Base-by-base conservation (phyloP, 305 asterid genomes). In the Fraxinus velutina region DNA sequence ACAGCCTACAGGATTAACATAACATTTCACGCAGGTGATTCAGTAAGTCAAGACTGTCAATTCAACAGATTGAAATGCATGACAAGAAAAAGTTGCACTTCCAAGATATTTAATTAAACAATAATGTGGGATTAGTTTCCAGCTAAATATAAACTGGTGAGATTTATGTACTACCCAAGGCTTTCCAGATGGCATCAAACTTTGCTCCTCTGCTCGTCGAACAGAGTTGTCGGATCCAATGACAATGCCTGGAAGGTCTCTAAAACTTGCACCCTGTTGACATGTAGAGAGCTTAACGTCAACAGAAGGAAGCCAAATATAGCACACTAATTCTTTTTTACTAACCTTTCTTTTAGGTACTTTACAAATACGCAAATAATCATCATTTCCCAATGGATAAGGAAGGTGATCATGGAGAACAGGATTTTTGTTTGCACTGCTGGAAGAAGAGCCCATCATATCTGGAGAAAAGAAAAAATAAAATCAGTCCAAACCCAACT, bases 221-320 rank as follows among this genome's bases (percentile, higher is more conserved):
- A 77, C 89, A 29, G 76, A 93, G 86, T 91, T 93, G 85, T 88
- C 87, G 24, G 79, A 27, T 79, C 92, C 92, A 72, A 92, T 88
- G 84, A 88, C 82, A 78, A 93, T 89, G 83, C 98, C 97, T 44
- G 98, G 97, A 85, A 93, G 91, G 86, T 93, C 96, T 86, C 97
- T 86, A 86, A 88, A 91, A 89, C 85, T 86, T 19, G 97, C 98
- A 76, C 96, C 98, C 98, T 93, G 83, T 57, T 81, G 80, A 79
- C 79, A 84, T 79, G 79, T 39, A 77, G 75, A 80, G 72, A 78
- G 76, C 73, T 66, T 27, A 66, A 10, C 2, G 3, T 86, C 83
- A 86, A 75, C 60, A 83, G 60, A 74, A 83, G 57, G 81, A 78
- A 71, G 55, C 76, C 42, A 72, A 60, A 73, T 52, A 36, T 42